Conservation (phyloP, 257 asterid species). For the Nicotiana paniculata region DNA sequence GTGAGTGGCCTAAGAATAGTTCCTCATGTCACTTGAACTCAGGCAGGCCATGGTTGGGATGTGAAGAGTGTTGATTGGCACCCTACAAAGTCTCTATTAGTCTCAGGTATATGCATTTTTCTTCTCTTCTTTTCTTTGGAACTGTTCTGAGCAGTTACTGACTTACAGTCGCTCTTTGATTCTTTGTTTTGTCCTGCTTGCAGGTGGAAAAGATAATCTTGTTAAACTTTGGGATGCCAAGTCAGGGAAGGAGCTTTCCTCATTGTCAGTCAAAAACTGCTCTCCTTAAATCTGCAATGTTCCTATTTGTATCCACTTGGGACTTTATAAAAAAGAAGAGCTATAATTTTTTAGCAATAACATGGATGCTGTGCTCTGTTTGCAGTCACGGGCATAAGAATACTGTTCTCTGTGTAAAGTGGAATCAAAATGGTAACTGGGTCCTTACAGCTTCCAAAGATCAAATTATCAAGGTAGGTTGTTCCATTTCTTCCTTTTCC, state of each 20-base stretch:
- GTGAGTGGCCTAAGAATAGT: constrained; percentile 44
- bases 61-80: constrained; percentile 99
- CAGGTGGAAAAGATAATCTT: constrained; percentile 98
- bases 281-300: neutral
- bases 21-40: constrained; percentile 69
- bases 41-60: constrained; percentile 99
- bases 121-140: neutral
- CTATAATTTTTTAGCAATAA: constrained; percentile 2
- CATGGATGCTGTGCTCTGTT: constrained; percentile 12
- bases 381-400: constrained; percentile 97
- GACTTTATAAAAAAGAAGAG: neutral
- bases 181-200: constrained; percentile 18
- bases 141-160: neutral
- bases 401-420: constrained; percentile 76
- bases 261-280: constrained; percentile 58
- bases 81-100: constrained; percentile 90
- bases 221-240: constrained; percentile 99
- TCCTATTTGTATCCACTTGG: neutral
- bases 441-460: constrained; percentile 91
- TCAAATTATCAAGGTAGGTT: constrained; percentile 82
- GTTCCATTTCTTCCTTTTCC: constrained; percentile 3
- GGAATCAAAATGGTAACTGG: constrained; percentile 99
- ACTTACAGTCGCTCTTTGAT: neutral
- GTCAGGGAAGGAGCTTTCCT: constrained; percentile 85
- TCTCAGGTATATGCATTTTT: constrained; percentile 52